Base-by-base conservation (phyloP, 768 basidiomycete species). In the Hygrocybe punicea region DNA sequence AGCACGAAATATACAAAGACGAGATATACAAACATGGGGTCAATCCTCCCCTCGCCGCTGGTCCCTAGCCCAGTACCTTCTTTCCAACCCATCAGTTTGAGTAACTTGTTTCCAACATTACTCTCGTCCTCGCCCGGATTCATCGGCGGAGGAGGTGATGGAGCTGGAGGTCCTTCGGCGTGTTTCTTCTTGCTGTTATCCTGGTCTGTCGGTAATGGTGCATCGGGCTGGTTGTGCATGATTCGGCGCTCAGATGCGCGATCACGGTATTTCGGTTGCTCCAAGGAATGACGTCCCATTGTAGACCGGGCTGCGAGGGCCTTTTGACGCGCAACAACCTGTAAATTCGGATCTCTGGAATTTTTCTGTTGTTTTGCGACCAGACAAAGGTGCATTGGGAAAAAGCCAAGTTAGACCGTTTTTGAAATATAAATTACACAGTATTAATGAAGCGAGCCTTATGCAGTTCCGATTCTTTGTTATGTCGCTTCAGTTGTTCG, bases 51-150 rank as follows among this genome's bases (percentile, higher is more conserved):
- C 52, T 91, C 89, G 4, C 89, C 89, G 47, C 80, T 80, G 6
- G 84, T 80, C 1, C 96, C 96, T 39, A 98, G 73, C 1, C 96
- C 95, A 14, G 82, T 85, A 6, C 95, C 95, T 64, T 89, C 89
- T 60, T 81, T 90, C 95, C 95, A 98, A 1, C 96, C 97, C 95
- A 98, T 98, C 84, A 96, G 95, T 70, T 93, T 92, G 60, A 98
- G 71, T 56, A 99, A 69, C 66, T 92, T 94, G 67, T 95, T 95
- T 6, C 97, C 97, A 10, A 93, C 82, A 63, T 98, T 98, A 40
- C 65, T 85, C 50, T 86, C 84, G 64, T 98, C 94, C 67, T 91
- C 76, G 5, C 84, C 90, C 5, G 86, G 90, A 62, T 87, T 84
- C 3, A 86, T 63, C 2, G 84, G 77, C 5, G 83, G 79, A 1